Conservation (phyloP, 2,329 filamentous ascomycete genomes). For the Paraphaeosphaeria minitans region DNA sequence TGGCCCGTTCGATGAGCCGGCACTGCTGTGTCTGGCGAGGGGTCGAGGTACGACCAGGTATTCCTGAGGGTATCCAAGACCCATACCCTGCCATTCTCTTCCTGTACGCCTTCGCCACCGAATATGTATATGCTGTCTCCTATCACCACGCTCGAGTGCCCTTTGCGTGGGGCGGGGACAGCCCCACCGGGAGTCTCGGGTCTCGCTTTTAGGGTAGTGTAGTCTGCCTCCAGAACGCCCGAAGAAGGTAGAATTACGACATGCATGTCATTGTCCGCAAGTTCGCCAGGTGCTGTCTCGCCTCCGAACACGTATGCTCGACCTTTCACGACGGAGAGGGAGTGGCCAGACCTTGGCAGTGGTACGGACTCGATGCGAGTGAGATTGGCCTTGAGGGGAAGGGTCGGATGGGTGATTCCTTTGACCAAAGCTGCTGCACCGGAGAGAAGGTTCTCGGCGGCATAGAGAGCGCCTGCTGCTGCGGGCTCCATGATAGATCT, state of each 20-base stretch:
- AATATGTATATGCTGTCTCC: constrained; percentile 54
- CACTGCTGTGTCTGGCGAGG: constrained; percentile 28
- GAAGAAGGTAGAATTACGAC: constrained; percentile 57
- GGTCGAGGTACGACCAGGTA: constrained; percentile 49
- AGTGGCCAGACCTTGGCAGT: constrained; percentile 58
- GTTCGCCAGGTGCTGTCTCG: constrained; percentile 42
- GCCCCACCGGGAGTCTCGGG: constrained; percentile 33
- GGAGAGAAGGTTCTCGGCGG: constrained; percentile 42
- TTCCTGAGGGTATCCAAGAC: constrained; percentile 50
- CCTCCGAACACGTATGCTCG: constrained; percentile 64
- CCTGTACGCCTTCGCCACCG: constrained; percentile 43
- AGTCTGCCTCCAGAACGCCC: constrained; percentile 51
- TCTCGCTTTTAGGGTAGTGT: constrained; percentile 43
- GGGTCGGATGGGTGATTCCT: constrained; percentile 54
- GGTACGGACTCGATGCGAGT: constrained; percentile 52
- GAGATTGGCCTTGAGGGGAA: constrained; percentile 58
- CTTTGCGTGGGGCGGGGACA: constrained; percentile 47
- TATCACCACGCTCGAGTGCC: constrained; percentile 51
- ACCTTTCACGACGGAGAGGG: constrained; percentile 58
- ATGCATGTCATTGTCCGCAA: constrained; percentile 59
- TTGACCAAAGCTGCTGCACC: constrained; percentile 56
- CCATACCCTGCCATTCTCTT: constrained; percentile 51
- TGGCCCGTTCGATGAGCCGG: constrained; percentile 44
- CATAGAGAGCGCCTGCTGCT: constrained; percentile 45
- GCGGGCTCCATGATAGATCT: constrained; percentile 42